These are phyloP conservation scores for Colletotrichum sp. DNA, from an alignment of 2,329 filamentous ascomycete genomes.

Conservation along the genomic window DNA sequence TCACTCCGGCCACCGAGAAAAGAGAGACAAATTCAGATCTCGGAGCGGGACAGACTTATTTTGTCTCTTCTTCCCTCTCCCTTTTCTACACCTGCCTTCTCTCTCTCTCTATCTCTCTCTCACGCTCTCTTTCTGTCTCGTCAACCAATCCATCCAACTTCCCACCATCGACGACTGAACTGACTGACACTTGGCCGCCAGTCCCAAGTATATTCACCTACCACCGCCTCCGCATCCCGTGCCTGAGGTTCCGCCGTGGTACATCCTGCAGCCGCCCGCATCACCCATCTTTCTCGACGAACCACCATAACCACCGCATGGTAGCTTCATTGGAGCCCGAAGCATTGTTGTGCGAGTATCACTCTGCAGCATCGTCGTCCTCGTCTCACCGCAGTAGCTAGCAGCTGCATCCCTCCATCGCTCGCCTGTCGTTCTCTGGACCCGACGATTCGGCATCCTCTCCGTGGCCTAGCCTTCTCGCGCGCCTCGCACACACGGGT, in stretches of 20 bases:
- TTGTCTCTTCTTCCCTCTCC: conserved; percentile 23
- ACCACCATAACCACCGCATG: conserved; percentile 52
- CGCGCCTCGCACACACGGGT: background rate
- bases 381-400: conserved; percentile 49
- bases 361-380: conserved; percentile 51
- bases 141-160: background rate
- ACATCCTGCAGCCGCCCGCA: conserved; percentile 51
- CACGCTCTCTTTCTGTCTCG: conserved; percentile 16
- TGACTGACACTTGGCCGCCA: background rate
- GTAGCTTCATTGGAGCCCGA: conserved; percentile 52
- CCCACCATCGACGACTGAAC: background rate
- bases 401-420: conserved; percentile 33
- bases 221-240: conserved; percentile 30
- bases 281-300: conserved; percentile 42
- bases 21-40: conserved; percentile 7
- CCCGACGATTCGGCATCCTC: background rate
- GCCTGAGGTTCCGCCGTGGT: conserved; percentile 36
- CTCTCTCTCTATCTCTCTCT: background rate
- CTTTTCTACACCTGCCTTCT: background rate
- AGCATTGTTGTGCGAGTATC: conserved; percentile 53
- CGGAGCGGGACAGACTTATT: conserved; percentile 9
- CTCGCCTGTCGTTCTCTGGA: conserved; percentile 32
- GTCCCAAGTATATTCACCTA: background rate
- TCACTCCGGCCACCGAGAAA: conserved; percentile 11
- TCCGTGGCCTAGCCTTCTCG: background rate